Evolutionary conservation across 2,329 filamentous ascomycete genomes (phyloP).

Genomic region (Aspergillus melleus): DNA sequence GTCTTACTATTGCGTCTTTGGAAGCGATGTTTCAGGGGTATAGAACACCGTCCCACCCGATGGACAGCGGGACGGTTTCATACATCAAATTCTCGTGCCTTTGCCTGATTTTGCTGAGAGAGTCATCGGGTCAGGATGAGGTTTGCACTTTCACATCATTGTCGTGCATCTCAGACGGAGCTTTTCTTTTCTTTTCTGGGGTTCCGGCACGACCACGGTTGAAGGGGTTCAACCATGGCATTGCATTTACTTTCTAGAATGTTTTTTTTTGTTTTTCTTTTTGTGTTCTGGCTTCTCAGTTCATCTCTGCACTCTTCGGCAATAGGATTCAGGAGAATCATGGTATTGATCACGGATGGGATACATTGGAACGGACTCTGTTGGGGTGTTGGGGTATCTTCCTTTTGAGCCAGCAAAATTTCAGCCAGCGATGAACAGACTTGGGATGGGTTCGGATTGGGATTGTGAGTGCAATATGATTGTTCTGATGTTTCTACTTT

Average conservation of each 20-base stretch:
- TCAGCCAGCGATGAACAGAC: conserved; percentile 24
- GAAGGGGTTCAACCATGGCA: conserved; percentile 19
- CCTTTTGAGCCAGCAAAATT: conserved; percentile 35
- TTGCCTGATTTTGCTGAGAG: background rate
- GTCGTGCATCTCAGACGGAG: conserved; percentile 11
- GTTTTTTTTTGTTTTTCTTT: conserved; percentile 11
- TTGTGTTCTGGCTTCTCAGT: conserved; percentile 16
- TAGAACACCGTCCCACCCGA: conserved; percentile 22
- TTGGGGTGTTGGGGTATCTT: conserved; percentile 42
- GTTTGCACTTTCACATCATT: conserved; percentile 4
- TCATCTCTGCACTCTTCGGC: conserved; percentile 35
- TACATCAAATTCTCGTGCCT: conserved; percentile 15
- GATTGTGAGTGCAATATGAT: conserved; percentile 35
- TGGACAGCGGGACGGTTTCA: conserved; percentile 18
- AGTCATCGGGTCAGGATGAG: background rate
- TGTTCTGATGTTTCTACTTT: conserved; percentile 18
- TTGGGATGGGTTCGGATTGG: conserved; percentile 24
- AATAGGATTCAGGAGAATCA: conserved; percentile 41
- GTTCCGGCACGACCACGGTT: conserved; percentile 14
- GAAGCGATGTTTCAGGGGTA: conserved; percentile 26
- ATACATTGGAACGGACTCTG: conserved; percentile 40
- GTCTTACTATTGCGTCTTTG: conserved; percentile 27
- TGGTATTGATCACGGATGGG: conserved; percentile 41
- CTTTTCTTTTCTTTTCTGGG: conserved; percentile 5
- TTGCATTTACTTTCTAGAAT: conserved; percentile 24